phyloP scores from a whole-genome alignment of 352 stramenopile species.

The Globisporangium paroecandrum region DNA sequence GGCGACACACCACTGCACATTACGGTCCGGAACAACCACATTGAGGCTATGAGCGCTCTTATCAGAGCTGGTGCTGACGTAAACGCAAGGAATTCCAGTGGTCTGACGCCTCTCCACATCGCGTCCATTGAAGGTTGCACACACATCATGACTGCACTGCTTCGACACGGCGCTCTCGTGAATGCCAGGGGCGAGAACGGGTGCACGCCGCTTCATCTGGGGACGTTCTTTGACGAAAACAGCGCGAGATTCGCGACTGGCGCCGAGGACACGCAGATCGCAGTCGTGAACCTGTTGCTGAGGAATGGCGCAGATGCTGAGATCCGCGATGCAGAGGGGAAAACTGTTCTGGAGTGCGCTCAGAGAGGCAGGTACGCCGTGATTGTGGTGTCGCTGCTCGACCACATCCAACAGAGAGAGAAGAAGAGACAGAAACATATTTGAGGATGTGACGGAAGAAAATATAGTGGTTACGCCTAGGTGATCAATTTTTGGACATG shows the following conservation, averaged over 20 bases:
- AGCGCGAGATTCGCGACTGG: not conserved
- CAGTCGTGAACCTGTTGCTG: slow-evolving; percentile 2
- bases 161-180: slow-evolving; percentile 1
- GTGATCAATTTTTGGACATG: no score
- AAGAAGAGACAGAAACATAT: not conserved
- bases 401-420: not conserved
- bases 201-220: not conserved
- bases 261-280: not conserved
- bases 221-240: slow-evolving; percentile 6
- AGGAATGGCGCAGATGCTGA: not conserved
- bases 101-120: slow-evolving; percentile 4
- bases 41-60: not conserved
- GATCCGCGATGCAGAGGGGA: not conserved
- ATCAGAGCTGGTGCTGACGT: not conserved
- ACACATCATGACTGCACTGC: not conserved
- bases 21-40: not conserved
- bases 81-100: not conserved
- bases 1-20: not conserved
- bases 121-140: slow-evolving; percentile 1
- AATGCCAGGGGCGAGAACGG: slow-evolving; percentile 1
- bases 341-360: not conserved
- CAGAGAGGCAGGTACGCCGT: not conserved
- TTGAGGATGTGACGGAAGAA: no score
- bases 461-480: no score
- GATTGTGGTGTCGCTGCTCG: not conserved